Evolutionary conservation across 1,139 yeast genomes (phyloP).

Genomic region (Spathaspora sp.): DNA sequence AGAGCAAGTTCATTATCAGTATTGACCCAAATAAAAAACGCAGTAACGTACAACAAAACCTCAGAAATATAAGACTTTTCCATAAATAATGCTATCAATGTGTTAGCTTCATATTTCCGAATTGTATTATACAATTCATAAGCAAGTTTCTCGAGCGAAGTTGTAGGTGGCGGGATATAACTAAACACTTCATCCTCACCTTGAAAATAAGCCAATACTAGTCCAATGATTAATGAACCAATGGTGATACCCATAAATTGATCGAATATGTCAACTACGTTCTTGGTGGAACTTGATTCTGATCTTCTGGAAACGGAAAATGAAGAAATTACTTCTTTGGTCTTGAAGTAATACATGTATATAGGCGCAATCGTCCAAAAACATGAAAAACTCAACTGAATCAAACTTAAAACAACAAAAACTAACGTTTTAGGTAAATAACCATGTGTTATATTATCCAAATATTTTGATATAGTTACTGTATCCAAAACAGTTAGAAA

Average conservation of each 20-base stretch:
- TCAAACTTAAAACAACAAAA: not conserved
- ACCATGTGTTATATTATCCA: not conserved
- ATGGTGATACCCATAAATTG: conserved; percentile 30
- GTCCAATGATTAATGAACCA: conserved; percentile 20
- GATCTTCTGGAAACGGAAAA: conserved; percentile 25
- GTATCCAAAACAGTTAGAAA: not conserved
- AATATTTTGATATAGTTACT: too few relatives aligned
- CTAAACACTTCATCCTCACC: too few relatives aligned
- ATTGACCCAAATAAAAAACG: conserved; percentile 36
- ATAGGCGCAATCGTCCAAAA: conserved; percentile 19
- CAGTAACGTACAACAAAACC: conserved; percentile 18
- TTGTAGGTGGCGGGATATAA: too few relatives aligned
- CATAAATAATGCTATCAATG: conserved; percentile 7
- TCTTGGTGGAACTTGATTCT: conserved; percentile 19
- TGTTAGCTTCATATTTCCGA: too few relatives aligned
- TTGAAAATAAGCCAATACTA: conserved; percentile 10
- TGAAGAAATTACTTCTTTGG: conserved; percentile 29
- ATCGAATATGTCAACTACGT: conserved; percentile 26
- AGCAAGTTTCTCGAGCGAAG: too few relatives aligned
- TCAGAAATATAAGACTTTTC: conserved; percentile 18
- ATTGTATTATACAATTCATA: too few relatives aligned
- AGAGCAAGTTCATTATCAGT: conserved; percentile 33
- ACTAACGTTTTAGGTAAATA: not conserved
- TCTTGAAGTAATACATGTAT: conserved; percentile 26
- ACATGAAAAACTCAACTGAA: conserved; percentile 5